Evolutionary conservation across 352 stramenopile species (phyloP), one percentile per base, ranked within the genome.

Genomic region (Pythium aphanidermatum): DNA sequence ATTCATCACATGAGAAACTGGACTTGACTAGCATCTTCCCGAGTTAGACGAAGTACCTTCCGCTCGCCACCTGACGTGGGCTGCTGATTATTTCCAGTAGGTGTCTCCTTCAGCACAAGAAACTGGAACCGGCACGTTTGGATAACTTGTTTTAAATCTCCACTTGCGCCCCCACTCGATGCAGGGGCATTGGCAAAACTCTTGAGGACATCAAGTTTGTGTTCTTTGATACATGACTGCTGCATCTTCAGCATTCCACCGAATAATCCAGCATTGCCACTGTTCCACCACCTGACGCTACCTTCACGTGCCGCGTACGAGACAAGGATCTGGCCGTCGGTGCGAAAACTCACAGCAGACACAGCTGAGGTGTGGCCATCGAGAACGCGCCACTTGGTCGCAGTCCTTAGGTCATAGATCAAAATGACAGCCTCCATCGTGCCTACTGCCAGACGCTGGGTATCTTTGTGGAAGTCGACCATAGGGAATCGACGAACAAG

Each of bases 381-480:
- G 5, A 95, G 44, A 13, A 95, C 83, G 5, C 82, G 75, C 84
- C 84, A 95, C 48, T 95, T 95, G 16, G 80, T 95, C 2, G 82
- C 81, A 0, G 81, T 95, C 9, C 84, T 71, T 4, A 95, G 46
- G 48, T 95, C 84, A 55, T 93, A 95, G 36, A 95, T 89, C 24
- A 95, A 43, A 33, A 95, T 92, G 32, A 92, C 81, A 2, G 81
- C 80, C 7, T 94, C 84, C 75, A 94, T 89, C 7, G 82, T 93
- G 3, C 82, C 84, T 5, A 94, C 55, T 11, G 83, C 84, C 4
- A 95, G 65, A 5, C 84, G 75, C 58, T 95, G 84, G 3, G 82
- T 92, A 32, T 91, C 67, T 46, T 87, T 81, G 59, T 95, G 84
- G 43, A 95, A 95, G 35, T 90, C 80, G 1, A 93, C 65, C 83